A percentile compares a stretch with the other conserved stretches of the same genome.
Conservation (phyloP, 2,329 filamentous ascomycete genomes). For the Parafenestella ontariensis region DNA sequence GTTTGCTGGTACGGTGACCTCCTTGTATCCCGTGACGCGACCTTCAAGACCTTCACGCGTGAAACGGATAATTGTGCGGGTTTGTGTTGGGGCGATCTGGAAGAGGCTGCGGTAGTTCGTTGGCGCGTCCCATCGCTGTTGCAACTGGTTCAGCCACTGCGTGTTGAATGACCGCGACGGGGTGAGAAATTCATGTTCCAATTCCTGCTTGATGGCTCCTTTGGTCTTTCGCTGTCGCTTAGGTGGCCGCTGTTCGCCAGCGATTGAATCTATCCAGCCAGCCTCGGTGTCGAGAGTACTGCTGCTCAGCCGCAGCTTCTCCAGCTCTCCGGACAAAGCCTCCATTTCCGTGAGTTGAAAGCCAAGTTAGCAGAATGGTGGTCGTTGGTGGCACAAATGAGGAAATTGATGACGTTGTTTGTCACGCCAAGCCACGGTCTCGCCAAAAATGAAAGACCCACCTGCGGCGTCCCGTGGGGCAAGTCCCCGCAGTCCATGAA, state of each 20-base stretch:
- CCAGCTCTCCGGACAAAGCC: conserved; percentile 58
- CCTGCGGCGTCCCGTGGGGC: conserved; percentile 10
- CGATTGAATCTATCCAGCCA: conserved; percentile 65
- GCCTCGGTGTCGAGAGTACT: conserved; percentile 20
- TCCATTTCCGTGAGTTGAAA: conserved; percentile 37
- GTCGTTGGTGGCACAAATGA: conserved; percentile 16
- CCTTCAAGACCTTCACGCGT: conserved; percentile 90
- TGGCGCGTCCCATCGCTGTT: conserved; percentile 87
- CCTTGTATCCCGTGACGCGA: conserved; percentile 89
- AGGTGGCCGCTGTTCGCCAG: conserved; percentile 61
- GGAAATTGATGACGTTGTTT: conserved; percentile 30
- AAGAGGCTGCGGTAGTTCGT: conserved; percentile 85
- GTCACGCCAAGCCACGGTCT: conserved; percentile 18
- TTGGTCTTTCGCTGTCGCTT: conserved; percentile 63
- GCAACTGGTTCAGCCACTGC: conserved; percentile 86
- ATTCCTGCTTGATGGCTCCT: conserved; percentile 70
- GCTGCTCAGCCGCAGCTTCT: conserved; percentile 57
- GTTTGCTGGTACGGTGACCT: conserved; percentile 88
- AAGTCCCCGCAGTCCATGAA: conserved; percentile 1
- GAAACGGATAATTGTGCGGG: conserved; percentile 92
- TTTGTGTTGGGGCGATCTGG: conserved; percentile 86
- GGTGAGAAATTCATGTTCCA: conserved; percentile 79
- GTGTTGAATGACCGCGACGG: conserved; percentile 81
- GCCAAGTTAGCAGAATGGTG: conserved; percentile 5
- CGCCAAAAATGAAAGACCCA: conserved; percentile 13